Conservation (phyloP, 495 filamentous ascomycete species). For the Letharia columbiana region DNA sequence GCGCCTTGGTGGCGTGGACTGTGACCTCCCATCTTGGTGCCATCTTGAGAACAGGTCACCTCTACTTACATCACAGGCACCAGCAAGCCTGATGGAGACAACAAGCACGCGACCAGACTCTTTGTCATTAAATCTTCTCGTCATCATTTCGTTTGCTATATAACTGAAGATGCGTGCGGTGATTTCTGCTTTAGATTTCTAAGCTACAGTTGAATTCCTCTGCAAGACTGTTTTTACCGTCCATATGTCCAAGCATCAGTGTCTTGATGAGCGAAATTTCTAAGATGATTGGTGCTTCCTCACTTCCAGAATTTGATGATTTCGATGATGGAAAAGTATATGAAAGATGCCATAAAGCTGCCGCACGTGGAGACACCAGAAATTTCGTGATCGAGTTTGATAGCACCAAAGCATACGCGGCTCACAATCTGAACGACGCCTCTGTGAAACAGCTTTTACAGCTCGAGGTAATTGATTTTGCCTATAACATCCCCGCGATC, state of each 20-base stretch:
- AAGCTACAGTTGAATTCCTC: background rate
- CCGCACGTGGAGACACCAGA: slow-evolving; percentile 35
- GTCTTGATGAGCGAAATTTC: background rate
- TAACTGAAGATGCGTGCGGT: background rate
- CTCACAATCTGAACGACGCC: slow-evolving; percentile 44
- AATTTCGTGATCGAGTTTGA: slow-evolving; percentile 73
- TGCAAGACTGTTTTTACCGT: background rate
- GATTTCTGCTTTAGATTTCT: background rate
- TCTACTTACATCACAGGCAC: slow-evolving; percentile 1
- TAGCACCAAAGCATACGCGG: slow-evolving; percentile 51
- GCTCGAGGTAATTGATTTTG: slow-evolving; percentile 13
- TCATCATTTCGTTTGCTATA: slow-evolving; percentile 2
- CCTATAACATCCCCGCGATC: background rate
- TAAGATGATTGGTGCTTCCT: background rate
- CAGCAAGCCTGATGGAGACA: slow-evolving; percentile 1
- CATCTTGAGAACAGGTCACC: slow-evolving; percentile 7
- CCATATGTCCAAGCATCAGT: background rate
- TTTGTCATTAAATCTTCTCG: background rate
- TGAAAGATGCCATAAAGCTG: slow-evolving; percentile 29
- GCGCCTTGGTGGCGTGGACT: slow-evolving; percentile 2
- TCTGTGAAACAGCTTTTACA: slow-evolving; percentile 36
- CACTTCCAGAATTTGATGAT: slow-evolving; percentile 32
- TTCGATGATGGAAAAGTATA: slow-evolving; percentile 48
- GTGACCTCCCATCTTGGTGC: slow-evolving; percentile 11
- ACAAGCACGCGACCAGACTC: background rate